Conservation (phyloP, 345 rosid species). For the Salix purpurea region DNA sequence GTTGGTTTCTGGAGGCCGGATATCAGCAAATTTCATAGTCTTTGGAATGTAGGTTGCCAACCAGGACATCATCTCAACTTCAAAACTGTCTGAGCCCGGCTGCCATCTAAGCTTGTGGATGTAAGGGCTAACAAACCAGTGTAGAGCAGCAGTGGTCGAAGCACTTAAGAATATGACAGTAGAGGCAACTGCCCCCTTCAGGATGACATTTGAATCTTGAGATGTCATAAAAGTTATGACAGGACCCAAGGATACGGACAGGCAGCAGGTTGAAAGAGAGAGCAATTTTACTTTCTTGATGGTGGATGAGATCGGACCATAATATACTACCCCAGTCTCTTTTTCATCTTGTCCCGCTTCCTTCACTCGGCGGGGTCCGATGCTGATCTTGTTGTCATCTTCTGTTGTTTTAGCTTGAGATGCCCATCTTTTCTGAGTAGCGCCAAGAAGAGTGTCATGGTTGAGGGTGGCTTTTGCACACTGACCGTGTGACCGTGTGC, state of each 20-base stretch:
- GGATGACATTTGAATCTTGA: constrained; percentile 67
- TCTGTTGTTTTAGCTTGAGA: constrained; percentile 48
- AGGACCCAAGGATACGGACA: constrained; percentile 83
- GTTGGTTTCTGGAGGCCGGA: constrained; percentile 65
- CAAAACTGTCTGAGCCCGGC: constrained; percentile 84
- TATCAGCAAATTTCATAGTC: constrained; percentile 76
- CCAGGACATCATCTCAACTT: constrained; percentile 97
- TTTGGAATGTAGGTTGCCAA: constrained; percentile 52
- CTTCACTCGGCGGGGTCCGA: constrained; percentile 50
- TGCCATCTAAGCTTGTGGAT: constrained; percentile 88
- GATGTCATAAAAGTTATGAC: constrained; percentile 95
- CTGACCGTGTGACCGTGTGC: neutral
- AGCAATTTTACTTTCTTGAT: constrained; percentile 89
- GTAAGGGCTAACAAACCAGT: constrained; percentile 95
- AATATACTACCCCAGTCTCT: constrained; percentile 49
- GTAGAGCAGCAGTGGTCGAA: constrained; percentile 65
- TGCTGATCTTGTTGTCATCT: constrained; percentile 65
- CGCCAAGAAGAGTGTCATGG: neutral
- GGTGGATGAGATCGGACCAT: constrained; percentile 83
- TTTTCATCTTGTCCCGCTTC: constrained; percentile 40
- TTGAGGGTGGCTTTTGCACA: neutral
- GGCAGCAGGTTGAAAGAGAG: constrained; percentile 95
- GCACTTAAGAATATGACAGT: constrained; percentile 82
- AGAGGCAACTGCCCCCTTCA: constrained; percentile 89
- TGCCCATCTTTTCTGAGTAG: constrained; percentile 33